Conservation (phyloP, 73 alveolate species). For the Breviolum minutum region DNA sequence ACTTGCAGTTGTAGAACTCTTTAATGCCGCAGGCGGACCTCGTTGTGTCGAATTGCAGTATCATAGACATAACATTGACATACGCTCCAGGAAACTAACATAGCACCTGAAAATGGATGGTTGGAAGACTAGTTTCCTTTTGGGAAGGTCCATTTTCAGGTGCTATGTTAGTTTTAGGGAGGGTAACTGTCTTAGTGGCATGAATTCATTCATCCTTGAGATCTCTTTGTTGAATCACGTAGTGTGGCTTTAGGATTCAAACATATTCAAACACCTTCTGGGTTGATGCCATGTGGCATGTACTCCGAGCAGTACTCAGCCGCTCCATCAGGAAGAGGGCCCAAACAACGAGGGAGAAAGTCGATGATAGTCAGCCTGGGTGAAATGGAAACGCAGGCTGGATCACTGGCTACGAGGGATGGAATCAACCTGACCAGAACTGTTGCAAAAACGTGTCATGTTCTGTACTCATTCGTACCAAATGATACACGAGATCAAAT, state of each 20-base stretch:
- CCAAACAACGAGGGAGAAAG: constrained; percentile 86
- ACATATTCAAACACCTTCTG: too few relatives aligned
- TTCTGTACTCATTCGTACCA: too few relatives aligned
- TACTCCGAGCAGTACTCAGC: constrained; percentile 93
- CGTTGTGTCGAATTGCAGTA: not conserved
- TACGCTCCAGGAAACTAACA: too few relatives aligned
- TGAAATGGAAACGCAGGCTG: not conserved
- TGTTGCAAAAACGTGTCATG: too few relatives aligned
- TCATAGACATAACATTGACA: constrained; percentile 5
- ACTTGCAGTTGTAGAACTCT: constrained; percentile 89
- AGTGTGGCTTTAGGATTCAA: too few relatives aligned
- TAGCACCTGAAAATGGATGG: not conserved
- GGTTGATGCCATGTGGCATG: constrained; percentile 8
- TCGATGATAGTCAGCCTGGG: constrained; percentile 74
- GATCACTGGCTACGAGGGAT: not conserved
- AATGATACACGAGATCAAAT: too few relatives aligned
- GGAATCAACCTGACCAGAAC: too few relatives aligned
- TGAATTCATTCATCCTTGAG: too few relatives aligned
- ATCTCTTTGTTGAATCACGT: too few relatives aligned
- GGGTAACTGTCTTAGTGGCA: not conserved
- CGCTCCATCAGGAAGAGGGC: constrained; percentile 91
- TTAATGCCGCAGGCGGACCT: constrained; percentile 89
- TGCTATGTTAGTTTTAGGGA: too few relatives aligned
- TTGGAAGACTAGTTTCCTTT: too few relatives aligned
- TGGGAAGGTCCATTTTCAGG: not conserved